Conservation (phyloP, 2,329 filamentous ascomycete genomes). For the Samsoniella hepiali region DNA sequence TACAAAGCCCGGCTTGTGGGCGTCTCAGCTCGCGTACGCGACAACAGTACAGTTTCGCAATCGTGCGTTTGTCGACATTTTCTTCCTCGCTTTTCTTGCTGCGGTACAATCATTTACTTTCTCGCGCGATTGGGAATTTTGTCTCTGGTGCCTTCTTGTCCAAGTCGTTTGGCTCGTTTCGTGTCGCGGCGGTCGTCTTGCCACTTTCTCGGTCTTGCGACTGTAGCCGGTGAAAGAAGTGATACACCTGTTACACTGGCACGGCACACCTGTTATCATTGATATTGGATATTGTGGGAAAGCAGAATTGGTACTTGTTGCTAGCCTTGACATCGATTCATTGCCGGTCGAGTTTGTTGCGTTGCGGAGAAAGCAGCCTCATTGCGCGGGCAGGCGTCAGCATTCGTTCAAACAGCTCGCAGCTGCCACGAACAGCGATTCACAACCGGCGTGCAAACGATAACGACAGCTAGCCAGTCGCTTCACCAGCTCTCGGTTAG, state of each 20-base stretch:
- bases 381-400: background rate
- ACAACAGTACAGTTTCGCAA: background rate
- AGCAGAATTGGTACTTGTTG: background rate
- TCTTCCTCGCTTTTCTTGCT: background rate
- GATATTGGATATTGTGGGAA: background rate
- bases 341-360: background rate
- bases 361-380: background rate
- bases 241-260: conserved; percentile 12
- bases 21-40: background rate
- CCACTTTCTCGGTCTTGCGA: background rate
- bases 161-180: background rate
- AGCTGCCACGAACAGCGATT: conserved; percentile 17
- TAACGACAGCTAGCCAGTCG: background rate
- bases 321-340: background rate
- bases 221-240: background rate
- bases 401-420: conserved; percentile 8
- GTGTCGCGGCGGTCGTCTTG: background rate
- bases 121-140: background rate
- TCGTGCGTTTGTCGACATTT: background rate
- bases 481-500: background rate
- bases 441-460: conserved; percentile 17
- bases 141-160: background rate
- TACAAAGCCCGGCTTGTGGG: background rate
- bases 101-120: background rate
- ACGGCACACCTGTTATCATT: background rate